Percentiles rank a stretch among this genome's conserved stretches.
These are phyloP conservation scores for Bidens hawaiensis DNA, from an alignment of 140 eudicot genomes.

Conservation along the genomic window DNA sequence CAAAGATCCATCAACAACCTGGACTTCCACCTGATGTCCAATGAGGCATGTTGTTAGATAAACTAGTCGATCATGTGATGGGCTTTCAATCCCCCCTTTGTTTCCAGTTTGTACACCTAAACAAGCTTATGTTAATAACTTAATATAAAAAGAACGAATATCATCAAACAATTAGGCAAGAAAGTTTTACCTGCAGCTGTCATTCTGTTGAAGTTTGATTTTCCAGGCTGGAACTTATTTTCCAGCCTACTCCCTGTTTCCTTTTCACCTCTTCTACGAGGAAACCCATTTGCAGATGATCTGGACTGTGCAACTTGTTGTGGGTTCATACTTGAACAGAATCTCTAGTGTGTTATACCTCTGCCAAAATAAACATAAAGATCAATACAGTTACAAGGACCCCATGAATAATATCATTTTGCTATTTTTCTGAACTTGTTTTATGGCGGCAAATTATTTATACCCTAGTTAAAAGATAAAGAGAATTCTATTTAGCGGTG, in stretches of 20 bases:
- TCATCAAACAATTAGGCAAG: not conserved
- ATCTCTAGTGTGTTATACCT: constrained; percentile 11
- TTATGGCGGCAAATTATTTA: not conserved
- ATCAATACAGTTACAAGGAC: not conserved
- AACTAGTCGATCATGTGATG: constrained; percentile 66
- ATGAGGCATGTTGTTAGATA: constrained; percentile 73
- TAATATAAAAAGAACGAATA: constrained; percentile 10
- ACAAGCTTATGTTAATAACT: constrained; percentile 9
- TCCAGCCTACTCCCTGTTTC: constrained; percentile 52
- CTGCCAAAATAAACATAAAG: not conserved
- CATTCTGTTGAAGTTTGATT: constrained; percentile 41
- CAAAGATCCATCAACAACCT: constrained; percentile 81
- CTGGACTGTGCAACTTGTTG: constrained; percentile 65
- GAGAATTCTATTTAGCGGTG: not conserved
- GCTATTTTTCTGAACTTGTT: not conserved
- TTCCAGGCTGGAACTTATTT: constrained; percentile 55
- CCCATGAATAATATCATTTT: not conserved
- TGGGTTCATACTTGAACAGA: constrained; percentile 47
- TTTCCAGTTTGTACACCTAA: constrained; percentile 36
- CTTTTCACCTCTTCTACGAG: constrained; percentile 57
- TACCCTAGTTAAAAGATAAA: not conserved
- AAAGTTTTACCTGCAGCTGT: constrained; percentile 43
- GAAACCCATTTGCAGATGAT: constrained; percentile 71
- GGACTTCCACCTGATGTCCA: constrained; percentile 94
- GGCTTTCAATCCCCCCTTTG: constrained; percentile 56